A percentile compares a stretch with the other conserved stretches of the same genome.
Conservation (phyloP, 2,329 filamentous ascomycete species). For the Microsporum ferrugineum region DNA sequence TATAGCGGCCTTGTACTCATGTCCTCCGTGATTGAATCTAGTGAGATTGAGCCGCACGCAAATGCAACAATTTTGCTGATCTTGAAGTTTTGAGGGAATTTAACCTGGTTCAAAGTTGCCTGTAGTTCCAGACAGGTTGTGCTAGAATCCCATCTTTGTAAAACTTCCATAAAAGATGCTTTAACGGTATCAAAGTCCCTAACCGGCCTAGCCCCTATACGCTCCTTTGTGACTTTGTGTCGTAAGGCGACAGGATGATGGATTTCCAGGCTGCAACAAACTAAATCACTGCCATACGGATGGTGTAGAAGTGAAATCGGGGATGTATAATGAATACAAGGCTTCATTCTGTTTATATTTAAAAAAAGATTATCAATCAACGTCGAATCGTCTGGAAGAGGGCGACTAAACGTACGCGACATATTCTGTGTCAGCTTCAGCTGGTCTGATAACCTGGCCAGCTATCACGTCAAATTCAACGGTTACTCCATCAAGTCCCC, state of each 20-base stretch:
- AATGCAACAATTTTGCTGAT: constrained; percentile 11
- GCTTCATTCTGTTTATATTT: not conserved
- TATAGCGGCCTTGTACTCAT: not conserved
- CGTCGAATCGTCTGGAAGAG: not conserved
- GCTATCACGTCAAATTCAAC: not conserved
- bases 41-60: constrained; percentile 5
- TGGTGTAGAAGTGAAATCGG: not conserved
- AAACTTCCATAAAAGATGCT: not conserved
- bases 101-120: not conserved
- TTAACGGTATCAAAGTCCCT: not conserved
- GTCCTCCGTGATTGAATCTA: not conserved
- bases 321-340: not conserved
- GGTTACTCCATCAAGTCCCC: not conserved
- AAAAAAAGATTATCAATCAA: not conserved
- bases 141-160: constrained; percentile 8
- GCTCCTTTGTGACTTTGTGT: constrained; percentile 6
- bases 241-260: not conserved
- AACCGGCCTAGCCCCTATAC: too few relatives aligned
- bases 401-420: not conserved
- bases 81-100: not conserved
- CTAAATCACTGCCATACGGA: too few relatives aligned
- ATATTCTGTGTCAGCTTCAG: not conserved
- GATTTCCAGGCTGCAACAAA: not conserved
- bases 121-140: constrained; percentile 5
- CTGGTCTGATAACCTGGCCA: not conserved